Evolutionary conservation across 768 basidiomycete genomes (phyloP).

Genomic region (Filobasidium wieringae): DNA sequence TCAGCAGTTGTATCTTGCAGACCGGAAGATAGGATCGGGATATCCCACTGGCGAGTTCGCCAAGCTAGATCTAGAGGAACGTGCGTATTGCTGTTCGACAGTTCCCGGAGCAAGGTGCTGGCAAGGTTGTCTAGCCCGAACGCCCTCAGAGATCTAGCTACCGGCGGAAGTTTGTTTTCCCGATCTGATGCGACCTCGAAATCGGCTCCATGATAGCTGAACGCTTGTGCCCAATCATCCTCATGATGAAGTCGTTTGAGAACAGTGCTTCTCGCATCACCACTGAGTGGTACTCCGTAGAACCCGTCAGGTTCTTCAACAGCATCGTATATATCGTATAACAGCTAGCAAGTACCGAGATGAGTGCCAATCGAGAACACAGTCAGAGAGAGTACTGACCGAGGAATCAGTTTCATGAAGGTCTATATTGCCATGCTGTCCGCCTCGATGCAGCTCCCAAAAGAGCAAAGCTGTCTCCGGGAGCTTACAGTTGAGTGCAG

Average conservation of each 20-base stretch:
- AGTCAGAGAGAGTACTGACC: neutral
- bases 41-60: conserved; percentile 91
- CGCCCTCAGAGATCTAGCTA: conserved; percentile 68
- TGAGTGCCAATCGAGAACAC: neutral
- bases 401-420: neutral
- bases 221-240: conserved; percentile 80
- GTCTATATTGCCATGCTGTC: conserved; percentile 36
- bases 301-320: conserved; percentile 98
- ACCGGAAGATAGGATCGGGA: conserved; percentile 52
- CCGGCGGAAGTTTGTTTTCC: conserved; percentile 47
- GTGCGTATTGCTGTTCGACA: conserved; percentile 30
- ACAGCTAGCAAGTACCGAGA: conserved; percentile 41
- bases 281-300: conserved; percentile 68
- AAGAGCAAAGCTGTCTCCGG: conserved; percentile 85
- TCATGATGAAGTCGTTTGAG: conserved; percentile 84
- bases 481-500: conserved; percentile 64
- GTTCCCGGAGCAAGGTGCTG: conserved; percentile 47
- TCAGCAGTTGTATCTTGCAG: conserved; percentile 46
- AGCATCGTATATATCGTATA: conserved; percentile 86
- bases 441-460: conserved; percentile 59
- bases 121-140: conserved; percentile 89
- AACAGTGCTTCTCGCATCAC: conserved; percentile 66
- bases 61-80: conserved; percentile 62
- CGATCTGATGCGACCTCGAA: conserved; percentile 47
- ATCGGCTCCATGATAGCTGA: conserved; percentile 75